Conservation (phyloP, 495 filamentous ascomycete species). For the Penicillium bialowiezense region DNA sequence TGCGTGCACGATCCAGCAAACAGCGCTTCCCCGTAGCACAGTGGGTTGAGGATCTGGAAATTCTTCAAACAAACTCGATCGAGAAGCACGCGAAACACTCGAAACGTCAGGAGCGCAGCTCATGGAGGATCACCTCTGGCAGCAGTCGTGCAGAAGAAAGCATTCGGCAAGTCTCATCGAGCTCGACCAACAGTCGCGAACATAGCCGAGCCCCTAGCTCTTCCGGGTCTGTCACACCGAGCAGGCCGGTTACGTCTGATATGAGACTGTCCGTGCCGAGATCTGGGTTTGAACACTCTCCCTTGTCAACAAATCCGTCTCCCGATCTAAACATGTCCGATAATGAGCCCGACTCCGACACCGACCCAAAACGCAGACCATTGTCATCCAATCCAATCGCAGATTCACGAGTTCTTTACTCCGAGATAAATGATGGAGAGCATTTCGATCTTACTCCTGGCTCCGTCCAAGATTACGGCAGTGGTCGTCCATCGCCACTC, state of each 20-base stretch:
- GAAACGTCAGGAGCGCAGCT: constrained; percentile 6
- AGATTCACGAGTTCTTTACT: constrained; percentile 9
- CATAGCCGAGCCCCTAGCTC: constrained; percentile 8
- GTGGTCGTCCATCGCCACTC: constrained; percentile 9
- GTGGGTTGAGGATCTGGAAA: constrained; percentile 62
- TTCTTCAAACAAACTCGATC: constrained; percentile 56
- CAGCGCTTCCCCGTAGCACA: constrained; percentile 73
- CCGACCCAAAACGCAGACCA: neutral
- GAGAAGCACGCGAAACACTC: constrained; percentile 27
- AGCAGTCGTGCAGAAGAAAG: constrained; percentile 9
- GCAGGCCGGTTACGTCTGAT: constrained; percentile 4
- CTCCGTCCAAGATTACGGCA: constrained; percentile 5
- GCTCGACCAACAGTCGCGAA: constrained; percentile 8
- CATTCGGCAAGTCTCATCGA: constrained; percentile 5
- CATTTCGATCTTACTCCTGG: neutral
- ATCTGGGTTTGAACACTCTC: constrained; percentile 1
- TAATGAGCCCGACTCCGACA: constrained; percentile 1
- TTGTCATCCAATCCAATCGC: neutral
- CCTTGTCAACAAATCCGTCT: neutral
- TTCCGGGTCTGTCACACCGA: constrained; percentile 1
- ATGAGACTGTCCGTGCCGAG: constrained; percentile 8
- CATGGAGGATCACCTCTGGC: constrained; percentile 15
- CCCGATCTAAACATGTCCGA: constrained; percentile 1
- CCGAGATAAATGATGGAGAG: constrained; percentile 5
- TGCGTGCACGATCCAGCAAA: constrained; percentile 70